Evolutionary conservation across 768 basidiomycete genomes (phyloP).

Genomic region (Amanita exitialis): DNA sequence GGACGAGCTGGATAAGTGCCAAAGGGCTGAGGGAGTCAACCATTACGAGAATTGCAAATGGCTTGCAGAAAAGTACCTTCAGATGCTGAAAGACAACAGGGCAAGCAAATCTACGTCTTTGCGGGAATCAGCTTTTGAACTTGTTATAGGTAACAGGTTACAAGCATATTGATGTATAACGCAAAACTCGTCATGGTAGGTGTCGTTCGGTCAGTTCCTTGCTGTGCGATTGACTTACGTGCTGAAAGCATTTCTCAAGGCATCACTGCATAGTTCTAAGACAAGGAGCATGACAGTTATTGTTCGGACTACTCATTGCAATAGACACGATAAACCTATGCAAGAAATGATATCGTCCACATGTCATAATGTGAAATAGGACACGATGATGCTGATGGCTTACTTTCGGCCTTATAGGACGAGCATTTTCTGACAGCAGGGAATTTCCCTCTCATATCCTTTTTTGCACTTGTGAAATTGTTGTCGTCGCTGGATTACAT

Average conservation of each 20-base stretch:
- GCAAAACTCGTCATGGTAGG: not conserved
- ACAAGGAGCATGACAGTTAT: not conserved
- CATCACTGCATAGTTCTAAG: not conserved
- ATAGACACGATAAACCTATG: too few relatives aligned
- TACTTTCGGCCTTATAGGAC: too few relatives aligned
- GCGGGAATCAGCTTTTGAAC: not conserved
- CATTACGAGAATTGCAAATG: slow-evolving; percentile 84
- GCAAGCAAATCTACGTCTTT: slow-evolving; percentile 33
- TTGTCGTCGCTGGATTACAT: too few relatives aligned
- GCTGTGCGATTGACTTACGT: not conserved
- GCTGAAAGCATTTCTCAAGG: not conserved
- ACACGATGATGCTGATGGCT: too few relatives aligned
- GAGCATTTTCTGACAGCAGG: too few relatives aligned
- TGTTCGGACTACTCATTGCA: not conserved
- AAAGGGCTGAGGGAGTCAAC: slow-evolving; percentile 85
- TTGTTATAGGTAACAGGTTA: slow-evolving; percentile 70
- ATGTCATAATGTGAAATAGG: too few relatives aligned
- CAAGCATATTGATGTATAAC: slow-evolving; percentile 56
- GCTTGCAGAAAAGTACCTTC: slow-evolving; percentile 71
- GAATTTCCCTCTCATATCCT: too few relatives aligned
- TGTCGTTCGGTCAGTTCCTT: not conserved
- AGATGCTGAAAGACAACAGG: slow-evolving; percentile 71
- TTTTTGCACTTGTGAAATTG: too few relatives aligned
- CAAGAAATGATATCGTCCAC: too few relatives aligned
- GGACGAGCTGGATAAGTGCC: slow-evolving; percentile 85